A percentile compares a stretch with the other conserved stretches of the same genome.
These are phyloP conservation scores for Boletales sp. DNA, from an alignment of 768 basidiomycete species.

Conservation along the genomic window DNA sequence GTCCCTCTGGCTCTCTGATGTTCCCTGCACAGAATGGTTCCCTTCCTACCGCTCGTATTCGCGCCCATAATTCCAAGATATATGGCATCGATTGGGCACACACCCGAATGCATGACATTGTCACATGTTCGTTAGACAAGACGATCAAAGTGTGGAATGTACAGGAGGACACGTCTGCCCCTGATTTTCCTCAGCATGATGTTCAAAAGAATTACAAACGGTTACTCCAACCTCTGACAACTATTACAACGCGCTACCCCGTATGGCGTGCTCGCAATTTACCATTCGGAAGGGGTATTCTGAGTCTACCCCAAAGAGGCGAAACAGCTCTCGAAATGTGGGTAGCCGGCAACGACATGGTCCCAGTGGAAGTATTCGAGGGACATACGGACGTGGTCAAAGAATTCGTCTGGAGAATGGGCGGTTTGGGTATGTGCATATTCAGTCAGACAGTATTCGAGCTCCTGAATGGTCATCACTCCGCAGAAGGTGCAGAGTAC, in stretches of 20 bases:
- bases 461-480: neutral
- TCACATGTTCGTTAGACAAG: constrained; percentile 94
- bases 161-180: constrained; percentile 19
- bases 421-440: constrained; percentile 45
- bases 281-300: constrained; percentile 86
- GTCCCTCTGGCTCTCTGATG: constrained; percentile 5
- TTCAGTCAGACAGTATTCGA: too few species aligned
- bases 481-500: constrained; percentile 48
- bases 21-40: constrained; percentile 70
- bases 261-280: constrained; percentile 92
- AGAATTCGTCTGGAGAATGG: constrained; percentile 94
- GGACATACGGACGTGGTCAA: constrained; percentile 94
- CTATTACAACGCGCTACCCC: constrained; percentile 77
- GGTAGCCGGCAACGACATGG: constrained; percentile 30
- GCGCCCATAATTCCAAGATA: constrained; percentile 86
- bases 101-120: constrained; percentile 65
- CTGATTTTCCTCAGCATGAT: constrained; percentile 12
- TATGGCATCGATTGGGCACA: constrained; percentile 98
- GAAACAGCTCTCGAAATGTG: constrained; percentile 86
- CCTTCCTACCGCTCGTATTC: constrained; percentile 68
- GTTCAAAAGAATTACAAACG: constrained; percentile 8
- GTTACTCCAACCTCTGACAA: constrained; percentile 38
- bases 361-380: constrained; percentile 71
- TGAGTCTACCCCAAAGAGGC: constrained; percentile 87
- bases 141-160: constrained; percentile 83